Evolutionary conservation across 345 rosid species (phyloP).

Genomic region (Camelina neglecta): DNA sequence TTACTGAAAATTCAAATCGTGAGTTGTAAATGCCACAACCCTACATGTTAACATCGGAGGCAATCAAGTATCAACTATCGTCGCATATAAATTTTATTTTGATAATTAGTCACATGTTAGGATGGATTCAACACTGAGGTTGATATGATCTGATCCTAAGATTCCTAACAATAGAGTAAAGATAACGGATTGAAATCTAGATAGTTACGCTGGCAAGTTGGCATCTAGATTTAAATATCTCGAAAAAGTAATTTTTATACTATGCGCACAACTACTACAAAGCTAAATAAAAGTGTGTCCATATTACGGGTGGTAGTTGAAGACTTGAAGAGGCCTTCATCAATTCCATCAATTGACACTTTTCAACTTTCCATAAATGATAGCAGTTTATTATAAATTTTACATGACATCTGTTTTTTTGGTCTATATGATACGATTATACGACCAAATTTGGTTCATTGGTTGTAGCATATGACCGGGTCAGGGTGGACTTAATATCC

Average conservation of each 20-base stretch:
- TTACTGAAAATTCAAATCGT: background rate
- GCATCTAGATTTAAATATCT: background rate
- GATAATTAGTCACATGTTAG: background rate
- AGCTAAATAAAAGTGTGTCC: constrained; percentile 13
- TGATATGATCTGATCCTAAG: background rate
- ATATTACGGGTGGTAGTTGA: constrained; percentile 39
- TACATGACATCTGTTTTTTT: background rate
- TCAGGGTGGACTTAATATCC: background rate
- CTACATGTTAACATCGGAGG: background rate
- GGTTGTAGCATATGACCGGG: background rate
- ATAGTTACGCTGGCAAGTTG: background rate
- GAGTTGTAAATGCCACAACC: background rate
- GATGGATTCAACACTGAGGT: background rate
- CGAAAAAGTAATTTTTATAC: background rate
- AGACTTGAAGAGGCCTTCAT: constrained; percentile 39
- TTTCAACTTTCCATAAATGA: constrained; percentile 29
- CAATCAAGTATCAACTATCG: background rate
- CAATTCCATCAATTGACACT: constrained; percentile 29
- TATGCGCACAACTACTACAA: background rate
- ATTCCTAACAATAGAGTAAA: background rate
- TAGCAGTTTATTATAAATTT: constrained; percentile 7
- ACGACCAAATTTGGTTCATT: constrained; percentile 3
- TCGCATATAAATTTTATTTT: background rate
- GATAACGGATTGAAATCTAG: background rate
- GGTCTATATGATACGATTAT: background rate